A percentile compares a stretch with the other conserved stretches of the same genome.
Evolutionary conservation across 352 stramenopile species (phyloP).

Genomic region (Phytopythium mirpurense): DNA sequence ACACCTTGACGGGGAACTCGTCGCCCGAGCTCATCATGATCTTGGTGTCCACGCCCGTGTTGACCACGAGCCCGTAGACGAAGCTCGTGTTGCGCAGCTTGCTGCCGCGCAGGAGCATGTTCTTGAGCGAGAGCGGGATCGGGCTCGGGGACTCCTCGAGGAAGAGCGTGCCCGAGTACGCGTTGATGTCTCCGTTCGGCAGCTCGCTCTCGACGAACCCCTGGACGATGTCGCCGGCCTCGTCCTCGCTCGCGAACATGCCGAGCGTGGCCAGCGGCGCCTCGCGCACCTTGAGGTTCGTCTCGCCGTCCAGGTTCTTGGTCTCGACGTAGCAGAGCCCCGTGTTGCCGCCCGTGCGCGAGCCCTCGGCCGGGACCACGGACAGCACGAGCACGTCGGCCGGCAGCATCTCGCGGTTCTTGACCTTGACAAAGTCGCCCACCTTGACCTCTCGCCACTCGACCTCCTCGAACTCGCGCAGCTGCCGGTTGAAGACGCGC

Average conservation of each 20-base stretch:
- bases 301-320: slow-evolving; percentile 86
- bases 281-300: slow-evolving; percentile 83
- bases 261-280: slow-evolving; percentile 44
- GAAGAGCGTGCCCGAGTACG: slow-evolving; percentile 69
- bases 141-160: slow-evolving; percentile 51
- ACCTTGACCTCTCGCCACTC: slow-evolving; percentile 80
- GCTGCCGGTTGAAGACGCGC: slow-evolving; percentile 63
- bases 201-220: slow-evolving; percentile 78
- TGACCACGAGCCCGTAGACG: slow-evolving; percentile 89
- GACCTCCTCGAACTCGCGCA: slow-evolving; percentile 82
- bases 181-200: slow-evolving; percentile 79
- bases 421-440: slow-evolving; percentile 79
- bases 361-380: slow-evolving; percentile 57
- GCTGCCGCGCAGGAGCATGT: slow-evolving; percentile 89
- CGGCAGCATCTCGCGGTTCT: slow-evolving; percentile 77
- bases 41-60: slow-evolving; percentile 91
- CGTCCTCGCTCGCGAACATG: slow-evolving; percentile 66
- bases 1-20: slow-evolving; percentile 79
- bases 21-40: slow-evolving; percentile 90
- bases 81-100: slow-evolving; percentile 88
- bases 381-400: slow-evolving; percentile 79
- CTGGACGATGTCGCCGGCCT: slow-evolving; percentile 53
- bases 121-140: slow-evolving; percentile 71
- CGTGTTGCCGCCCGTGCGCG: slow-evolving; percentile 51
- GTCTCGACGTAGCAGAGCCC: slow-evolving; percentile 87